These are phyloP conservation scores for Leucosporidium scottii DNA, from an alignment of 768 basidiomycete genomes.

Conservation along the genomic window DNA sequence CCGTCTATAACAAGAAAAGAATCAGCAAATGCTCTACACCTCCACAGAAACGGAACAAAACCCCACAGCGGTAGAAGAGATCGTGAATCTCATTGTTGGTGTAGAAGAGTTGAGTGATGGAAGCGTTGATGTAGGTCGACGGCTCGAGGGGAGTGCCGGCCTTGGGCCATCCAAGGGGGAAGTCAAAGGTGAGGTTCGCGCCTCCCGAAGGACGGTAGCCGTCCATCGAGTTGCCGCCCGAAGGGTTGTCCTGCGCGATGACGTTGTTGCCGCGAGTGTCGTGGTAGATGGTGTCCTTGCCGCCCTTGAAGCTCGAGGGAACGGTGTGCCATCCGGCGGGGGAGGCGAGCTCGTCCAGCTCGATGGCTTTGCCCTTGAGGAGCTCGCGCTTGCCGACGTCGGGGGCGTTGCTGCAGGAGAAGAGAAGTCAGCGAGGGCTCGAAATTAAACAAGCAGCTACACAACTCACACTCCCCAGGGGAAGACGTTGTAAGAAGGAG, in stretches of 20 bases:
- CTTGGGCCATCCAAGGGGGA: conserved; percentile 58
- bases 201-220: conserved; percentile 77
- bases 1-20: conserved; percentile 49
- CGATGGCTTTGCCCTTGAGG: conserved; percentile 24
- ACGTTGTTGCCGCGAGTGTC: conserved; percentile 67
- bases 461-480: conserved; percentile 40
- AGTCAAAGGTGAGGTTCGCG: conserved; percentile 56
- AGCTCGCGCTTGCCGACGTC: conserved; percentile 27
- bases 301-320: conserved; percentile 47
- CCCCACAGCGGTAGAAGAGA: conserved; percentile 46
- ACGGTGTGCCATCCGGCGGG: conserved; percentile 89
- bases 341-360: conserved; percentile 47
- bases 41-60: not conserved
- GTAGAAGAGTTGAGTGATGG: conserved; percentile 53
- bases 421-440: not conserved
- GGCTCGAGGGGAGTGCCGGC: conserved; percentile 50
- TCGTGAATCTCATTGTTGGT: conserved; percentile 48
- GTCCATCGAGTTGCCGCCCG: conserved; percentile 59
- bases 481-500: conserved; percentile 41
- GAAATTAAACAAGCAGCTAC: not conserved
- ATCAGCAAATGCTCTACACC: not conserved
- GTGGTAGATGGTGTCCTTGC: conserved; percentile 49
- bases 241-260: conserved; percentile 91
- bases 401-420: conserved; percentile 25
- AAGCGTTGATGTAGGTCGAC: conserved; percentile 73